phyloP scores from a whole-genome alignment of 805 yeast genomes.

The Teunomyces funiuensis region DNA sequence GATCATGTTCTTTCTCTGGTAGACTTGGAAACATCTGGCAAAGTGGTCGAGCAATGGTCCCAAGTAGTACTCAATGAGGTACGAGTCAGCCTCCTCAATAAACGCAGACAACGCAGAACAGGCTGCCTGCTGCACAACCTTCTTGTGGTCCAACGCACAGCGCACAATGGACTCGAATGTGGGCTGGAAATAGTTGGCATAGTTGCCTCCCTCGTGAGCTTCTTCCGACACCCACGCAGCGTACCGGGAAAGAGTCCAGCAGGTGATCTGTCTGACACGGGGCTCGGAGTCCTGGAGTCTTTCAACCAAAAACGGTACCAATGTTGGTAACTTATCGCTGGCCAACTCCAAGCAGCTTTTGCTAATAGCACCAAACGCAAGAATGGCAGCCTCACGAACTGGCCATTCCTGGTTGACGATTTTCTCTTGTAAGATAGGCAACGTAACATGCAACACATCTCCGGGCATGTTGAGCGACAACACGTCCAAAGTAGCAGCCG shows the following conservation, averaged over 20 bases:
- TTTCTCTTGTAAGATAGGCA: slow-evolving; percentile 74
- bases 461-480: slow-evolving; percentile 68
- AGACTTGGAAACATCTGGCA: slow-evolving; percentile 67
- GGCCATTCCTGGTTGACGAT: slow-evolving; percentile 79
- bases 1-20: slow-evolving; percentile 79
- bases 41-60: slow-evolving; percentile 70
- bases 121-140: slow-evolving; percentile 94
- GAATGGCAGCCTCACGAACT: slow-evolving; percentile 85
- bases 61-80: slow-evolving; percentile 58
- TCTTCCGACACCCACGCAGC: slow-evolving; percentile 78
- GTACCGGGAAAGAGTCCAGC: slow-evolving; percentile 93
- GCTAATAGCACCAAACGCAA: slow-evolving; percentile 94
- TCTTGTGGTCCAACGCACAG: slow-evolving; percentile 78
- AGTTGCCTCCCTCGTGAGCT: slow-evolving; percentile 59
- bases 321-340: slow-evolving; percentile 67
- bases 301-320: slow-evolving; percentile 83
- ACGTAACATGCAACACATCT: slow-evolving; percentile 61
- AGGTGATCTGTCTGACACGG: slow-evolving; percentile 86
- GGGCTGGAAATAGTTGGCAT: slow-evolving; percentile 68
- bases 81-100: slow-evolving; percentile 71
- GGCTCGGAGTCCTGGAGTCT: slow-evolving; percentile 74
- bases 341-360: slow-evolving; percentile 80
- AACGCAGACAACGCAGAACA: slow-evolving; percentile 83
- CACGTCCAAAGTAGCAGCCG: slow-evolving; percentile 89
- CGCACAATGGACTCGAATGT: slow-evolving; percentile 73